These are phyloP conservation scores for Phellopilus nigrolimitatus DNA, from an alignment of 1,284 basidiomycete species.

Conservation along the genomic window DNA sequence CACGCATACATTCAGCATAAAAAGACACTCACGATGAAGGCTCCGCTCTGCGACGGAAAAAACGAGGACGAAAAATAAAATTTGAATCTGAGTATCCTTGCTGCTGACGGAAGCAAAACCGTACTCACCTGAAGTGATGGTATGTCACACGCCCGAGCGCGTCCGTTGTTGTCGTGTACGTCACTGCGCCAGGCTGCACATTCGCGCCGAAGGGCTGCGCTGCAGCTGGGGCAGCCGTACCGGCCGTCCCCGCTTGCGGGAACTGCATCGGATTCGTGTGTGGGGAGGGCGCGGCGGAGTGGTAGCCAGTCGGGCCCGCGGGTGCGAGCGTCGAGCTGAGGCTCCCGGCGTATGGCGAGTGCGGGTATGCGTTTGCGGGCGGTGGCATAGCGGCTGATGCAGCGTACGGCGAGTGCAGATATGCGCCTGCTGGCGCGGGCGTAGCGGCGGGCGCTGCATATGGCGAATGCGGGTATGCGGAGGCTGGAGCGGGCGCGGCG, in stretches of 20 bases:
- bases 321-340: conserved; percentile 2
- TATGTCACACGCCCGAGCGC: conserved; percentile 16
- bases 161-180: conserved; percentile 20
- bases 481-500: not conserved
- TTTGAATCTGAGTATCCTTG: not conserved
- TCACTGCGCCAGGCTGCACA: conserved; percentile 15
- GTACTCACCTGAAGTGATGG: conserved; percentile 20
- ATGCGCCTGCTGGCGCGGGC: not conserved
- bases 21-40: conserved; percentile 11
- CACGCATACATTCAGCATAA: not conserved
- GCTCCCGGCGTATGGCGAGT: conserved; percentile 10
- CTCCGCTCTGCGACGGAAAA: conserved; percentile 10
- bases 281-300: not conserved
- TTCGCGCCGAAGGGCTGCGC: conserved; percentile 16
- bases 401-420: not conserved
- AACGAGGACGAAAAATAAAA: not conserved
- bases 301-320: not conserved
- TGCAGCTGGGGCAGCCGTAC: not conserved
- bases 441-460: not conserved
- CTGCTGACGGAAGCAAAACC: not conserved
- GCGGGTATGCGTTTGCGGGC: not conserved
- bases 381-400: not conserved
- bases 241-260: not conserved
- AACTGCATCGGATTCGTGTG: not conserved
- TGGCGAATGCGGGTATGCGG: not conserved